A percentile compares a stretch with the other conserved stretches of the same genome.
These are phyloP conservation scores for Moricandia arvensis DNA, from an alignment of 345 rosid genomes.

Conservation along the genomic window DNA sequence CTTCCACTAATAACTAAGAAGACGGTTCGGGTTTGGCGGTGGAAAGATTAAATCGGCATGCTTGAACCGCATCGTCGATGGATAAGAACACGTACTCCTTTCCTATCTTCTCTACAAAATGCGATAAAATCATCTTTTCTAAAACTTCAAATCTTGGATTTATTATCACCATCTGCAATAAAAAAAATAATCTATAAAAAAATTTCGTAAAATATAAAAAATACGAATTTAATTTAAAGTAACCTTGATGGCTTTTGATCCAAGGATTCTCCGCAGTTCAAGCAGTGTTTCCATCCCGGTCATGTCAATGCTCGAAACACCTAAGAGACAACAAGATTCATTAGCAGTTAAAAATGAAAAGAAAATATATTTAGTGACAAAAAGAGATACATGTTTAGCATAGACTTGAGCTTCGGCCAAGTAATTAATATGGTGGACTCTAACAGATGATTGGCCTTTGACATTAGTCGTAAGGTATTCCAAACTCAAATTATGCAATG, in stretches of 20 bases:
- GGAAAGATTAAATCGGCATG: conserved; percentile 45
- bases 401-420: too few species aligned
- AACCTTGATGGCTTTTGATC: conserved; percentile 52
- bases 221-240: not conserved
- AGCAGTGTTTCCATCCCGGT: conserved; percentile 68
- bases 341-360: not conserved
- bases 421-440: too few species aligned
- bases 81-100: conserved; percentile 57
- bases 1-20: not conserved
- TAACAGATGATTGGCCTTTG: too few species aligned
- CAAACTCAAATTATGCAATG: too few species aligned
- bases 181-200: too few species aligned
- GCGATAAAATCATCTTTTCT: conserved; percentile 75
- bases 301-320: conserved; percentile 68
- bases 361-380: not conserved
- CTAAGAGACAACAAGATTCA: conserved; percentile 33
- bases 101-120: conserved; percentile 56
- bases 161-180: conserved; percentile 55
- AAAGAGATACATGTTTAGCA: not conserved
- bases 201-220: not conserved
- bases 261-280: conserved; percentile 55
- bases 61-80: conserved; percentile 65
- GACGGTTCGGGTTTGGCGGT: conserved; percentile 4
- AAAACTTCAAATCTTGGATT: conserved; percentile 74
- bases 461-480: too few species aligned